These are phyloP conservation scores for Pythium angustatum DNA, from an alignment of 352 stramenopile genomes.

Conservation along the genomic window DNA sequence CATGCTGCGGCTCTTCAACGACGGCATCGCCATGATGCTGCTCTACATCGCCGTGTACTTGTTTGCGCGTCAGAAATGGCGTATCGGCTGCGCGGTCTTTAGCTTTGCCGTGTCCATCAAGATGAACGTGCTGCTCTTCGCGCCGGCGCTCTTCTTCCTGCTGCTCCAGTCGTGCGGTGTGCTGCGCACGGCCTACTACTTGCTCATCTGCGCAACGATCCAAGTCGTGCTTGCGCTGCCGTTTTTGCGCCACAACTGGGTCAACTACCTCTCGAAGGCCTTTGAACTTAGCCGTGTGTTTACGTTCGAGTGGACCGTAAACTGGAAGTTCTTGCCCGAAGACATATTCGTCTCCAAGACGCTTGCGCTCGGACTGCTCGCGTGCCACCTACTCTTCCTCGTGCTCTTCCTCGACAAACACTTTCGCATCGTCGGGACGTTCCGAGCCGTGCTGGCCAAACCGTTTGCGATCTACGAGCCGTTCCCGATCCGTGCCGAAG, in stretches of 20 bases:
- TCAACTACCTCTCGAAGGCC: conserved; percentile 95
- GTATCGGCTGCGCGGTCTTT: conserved; percentile 92
- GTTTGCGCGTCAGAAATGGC: conserved; percentile 81
- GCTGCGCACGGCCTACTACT: conserved; percentile 75
- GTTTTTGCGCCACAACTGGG: conserved; percentile 95
- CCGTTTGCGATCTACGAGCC: conserved; percentile 73
- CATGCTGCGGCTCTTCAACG: conserved; percentile 98
- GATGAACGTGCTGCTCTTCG: conserved; percentile 99
- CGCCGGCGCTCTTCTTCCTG: conserved; percentile 95
- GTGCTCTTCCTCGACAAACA: conserved; percentile 82
- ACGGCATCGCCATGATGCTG: conserved; percentile 95
- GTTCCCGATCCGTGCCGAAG: conserved; percentile 80
- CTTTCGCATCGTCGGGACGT: conserved; percentile 76
- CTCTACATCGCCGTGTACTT: conserved; percentile 93
- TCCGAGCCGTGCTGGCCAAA: conserved; percentile 69
- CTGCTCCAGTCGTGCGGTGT: conserved; percentile 91
- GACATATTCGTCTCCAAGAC: conserved; percentile 72
- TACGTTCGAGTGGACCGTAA: conserved; percentile 99
- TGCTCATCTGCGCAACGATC: conserved; percentile 92
- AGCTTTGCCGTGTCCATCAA: conserved; percentile 97
- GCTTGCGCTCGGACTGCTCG: conserved; percentile 61
- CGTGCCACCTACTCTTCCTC: conserved; percentile 68
- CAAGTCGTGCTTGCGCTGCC: conserved; percentile 92
- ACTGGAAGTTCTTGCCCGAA: conserved; percentile 93
- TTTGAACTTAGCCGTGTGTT: conserved; percentile 99